Conservation (phyloP, 345 rosid genomes). For the Sapria himalayana region DNA sequence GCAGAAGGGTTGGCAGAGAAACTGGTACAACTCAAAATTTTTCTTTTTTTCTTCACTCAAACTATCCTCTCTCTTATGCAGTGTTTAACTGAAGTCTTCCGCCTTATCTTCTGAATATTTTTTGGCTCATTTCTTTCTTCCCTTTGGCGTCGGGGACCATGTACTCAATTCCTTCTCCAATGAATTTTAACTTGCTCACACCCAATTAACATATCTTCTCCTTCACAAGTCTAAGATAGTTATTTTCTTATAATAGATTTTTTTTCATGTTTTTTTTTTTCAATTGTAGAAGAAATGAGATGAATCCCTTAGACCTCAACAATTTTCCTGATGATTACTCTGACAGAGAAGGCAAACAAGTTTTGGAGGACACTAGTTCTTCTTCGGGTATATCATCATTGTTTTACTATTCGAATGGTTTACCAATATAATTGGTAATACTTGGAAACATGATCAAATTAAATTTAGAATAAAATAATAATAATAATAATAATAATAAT, state of each 20-base stretch:
- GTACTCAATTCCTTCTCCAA: slow-evolving; percentile 16
- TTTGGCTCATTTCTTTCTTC: slow-evolving; percentile 11
- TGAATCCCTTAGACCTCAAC: slow-evolving; percentile 82
- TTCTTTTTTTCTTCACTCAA: slow-evolving; percentile 33
- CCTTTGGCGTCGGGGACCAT: slow-evolving; percentile 48
- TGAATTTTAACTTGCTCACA: neutral
- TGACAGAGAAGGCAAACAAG: slow-evolving; percentile 34
- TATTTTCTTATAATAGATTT: neutral
- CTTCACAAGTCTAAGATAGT: too few relatives aligned
- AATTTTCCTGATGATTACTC: slow-evolving; percentile 71
- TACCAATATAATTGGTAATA: too few relatives aligned
- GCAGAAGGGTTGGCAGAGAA: slow-evolving; percentile 38
- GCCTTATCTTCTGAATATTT: slow-evolving; percentile 22
- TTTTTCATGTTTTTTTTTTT: slow-evolving; percentile 2
- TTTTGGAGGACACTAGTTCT: slow-evolving; percentile 31
- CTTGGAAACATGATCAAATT: too few relatives aligned
- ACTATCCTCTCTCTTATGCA: slow-evolving; percentile 48
- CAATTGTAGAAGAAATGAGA: slow-evolving; percentile 52
- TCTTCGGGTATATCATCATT: slow-evolving; percentile 26
- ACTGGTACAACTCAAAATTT: slow-evolving; percentile 85
- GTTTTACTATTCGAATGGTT: too few relatives aligned
- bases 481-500: too few relatives aligned
- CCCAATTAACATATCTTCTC: slow-evolving; percentile 6
- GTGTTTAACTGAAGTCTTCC: slow-evolving; percentile 54
- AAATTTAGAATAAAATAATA: too few relatives aligned